These are phyloP conservation scores for Gossypium rotundifolium DNA, from an alignment of 345 rosid genomes.

Conservation along the genomic window DNA sequence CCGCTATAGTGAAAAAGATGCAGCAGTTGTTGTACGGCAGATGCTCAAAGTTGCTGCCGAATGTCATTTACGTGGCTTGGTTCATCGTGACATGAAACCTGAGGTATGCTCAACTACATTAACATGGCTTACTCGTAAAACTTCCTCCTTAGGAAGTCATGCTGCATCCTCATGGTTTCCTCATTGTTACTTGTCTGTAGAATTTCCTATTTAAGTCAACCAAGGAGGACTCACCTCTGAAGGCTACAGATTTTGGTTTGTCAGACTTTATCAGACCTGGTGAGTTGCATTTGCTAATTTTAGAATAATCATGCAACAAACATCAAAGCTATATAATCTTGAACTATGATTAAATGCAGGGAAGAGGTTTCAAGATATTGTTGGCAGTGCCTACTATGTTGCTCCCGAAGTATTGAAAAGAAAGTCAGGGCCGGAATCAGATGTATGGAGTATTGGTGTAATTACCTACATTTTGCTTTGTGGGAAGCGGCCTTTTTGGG, in stretches of 20 bases:
- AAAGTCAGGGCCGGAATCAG: slow-evolving; percentile 96
- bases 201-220: slow-evolving; percentile 90
- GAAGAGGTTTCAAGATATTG: slow-evolving; percentile 58
- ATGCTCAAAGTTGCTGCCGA: slow-evolving; percentile 90
- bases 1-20: slow-evolving; percentile 71
- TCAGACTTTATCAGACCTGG: slow-evolving; percentile 97
- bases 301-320: not conserved
- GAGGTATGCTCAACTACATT: slow-evolving; percentile 53
- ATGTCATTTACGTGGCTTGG: slow-evolving; percentile 89
- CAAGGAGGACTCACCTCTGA: slow-evolving; percentile 64
- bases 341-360: slow-evolving; percentile 46
- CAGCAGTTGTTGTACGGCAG: slow-evolving; percentile 83
- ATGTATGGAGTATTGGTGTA: slow-evolving; percentile 99
- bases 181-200: slow-evolving; percentile 32
- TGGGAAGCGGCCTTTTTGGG: slow-evolving; percentile 98
- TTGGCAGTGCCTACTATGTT: slow-evolving; percentile 81
- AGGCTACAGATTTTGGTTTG: slow-evolving; percentile 98
- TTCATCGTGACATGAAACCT: slow-evolving; percentile 98
- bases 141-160: not conserved
- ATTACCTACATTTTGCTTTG: slow-evolving; percentile 91
- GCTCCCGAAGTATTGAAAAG: slow-evolving; percentile 98
- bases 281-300: slow-evolving; percentile 22
- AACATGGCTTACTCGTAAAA: not conserved
- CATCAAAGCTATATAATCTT: slow-evolving; percentile 10
- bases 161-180: slow-evolving; percentile 17